Percentiles rank a stretch among this genome's conserved stretches.
These are phyloP conservation scores for Dryadomyces quercus-mongolicae DNA, from an alignment of 2,329 filamentous ascomycete species.

Conservation along the genomic window DNA sequence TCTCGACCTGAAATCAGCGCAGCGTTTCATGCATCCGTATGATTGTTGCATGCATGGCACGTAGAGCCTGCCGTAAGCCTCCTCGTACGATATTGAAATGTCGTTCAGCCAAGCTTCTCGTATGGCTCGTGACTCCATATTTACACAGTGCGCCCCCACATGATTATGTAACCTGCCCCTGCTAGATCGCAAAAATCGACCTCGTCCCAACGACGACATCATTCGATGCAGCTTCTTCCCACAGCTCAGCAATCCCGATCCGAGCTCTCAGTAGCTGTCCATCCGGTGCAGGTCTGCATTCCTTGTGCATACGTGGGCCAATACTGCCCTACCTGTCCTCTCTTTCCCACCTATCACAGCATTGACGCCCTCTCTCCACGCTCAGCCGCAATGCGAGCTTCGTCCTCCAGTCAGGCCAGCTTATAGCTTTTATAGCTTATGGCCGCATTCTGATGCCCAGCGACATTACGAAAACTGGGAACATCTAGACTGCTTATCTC, in stretches of 20 bases:
- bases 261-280: neutral
- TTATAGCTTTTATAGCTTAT: neutral
- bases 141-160: neutral
- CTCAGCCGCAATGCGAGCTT: neutral
- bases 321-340: neutral
- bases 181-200: neutral
- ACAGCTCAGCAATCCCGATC: neutral
- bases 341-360: no score
- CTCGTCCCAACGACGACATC: neutral
- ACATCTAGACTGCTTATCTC: no score
- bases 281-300: neutral
- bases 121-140: neutral
- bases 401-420: neutral
- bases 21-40: no score
- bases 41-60: no score
- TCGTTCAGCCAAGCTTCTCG: neutral
- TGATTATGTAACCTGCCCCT: neutral
- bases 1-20: no score
- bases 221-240: neutral
- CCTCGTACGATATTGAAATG: no score
- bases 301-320: no score
- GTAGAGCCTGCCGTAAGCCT: no score
- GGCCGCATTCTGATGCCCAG: neutral
- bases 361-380: neutral
- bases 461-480: neutral